Base-by-base conservation (phyloP, 2,329 filamentous ascomycete genomes). In the Monosporascus sp. region DNA sequence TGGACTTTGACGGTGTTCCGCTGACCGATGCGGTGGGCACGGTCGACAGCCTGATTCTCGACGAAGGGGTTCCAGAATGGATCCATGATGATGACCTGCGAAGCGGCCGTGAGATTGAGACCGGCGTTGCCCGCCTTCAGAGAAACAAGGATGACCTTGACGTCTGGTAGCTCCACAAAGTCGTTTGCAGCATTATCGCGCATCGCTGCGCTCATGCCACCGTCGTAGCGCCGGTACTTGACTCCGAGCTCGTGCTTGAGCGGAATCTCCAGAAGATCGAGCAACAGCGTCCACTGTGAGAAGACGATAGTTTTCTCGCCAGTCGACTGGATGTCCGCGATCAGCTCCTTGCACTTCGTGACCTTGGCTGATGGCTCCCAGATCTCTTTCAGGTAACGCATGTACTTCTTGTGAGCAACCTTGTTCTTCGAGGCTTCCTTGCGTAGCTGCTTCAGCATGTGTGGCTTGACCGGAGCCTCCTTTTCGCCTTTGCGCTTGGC, bases 51-150 rank as follows among this genome's bases (percentile, higher is more conserved):
- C 71, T 97, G 92, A 70, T 91, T 90, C 72, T 96, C 92, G 48
- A 95, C 88, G 66, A 88, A 96, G 0, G 91, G 92, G 58, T 96
- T 97, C 90, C 91, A 96, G 73, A 95, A 96, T 0, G 91, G 91
- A 66, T 96, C 91, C 65, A 96, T 84, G 58, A 96, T 88, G 68
- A 97, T 90, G 60, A 96, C 89, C 58, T 91, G 87, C 1, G 86
- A 90, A 0, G 91, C 92, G 19, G 85, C 83, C 40, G 88, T 89
- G 22, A 97, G 78, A 65, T 97, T 97, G 46, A 97, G 80, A 1
- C 92, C 92, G 0, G 91, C 85, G 62, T 93, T 93, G 37, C 89
- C 89, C 1, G 89, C 89, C 63, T 89, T 90, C 48, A 93, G 76
- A 1, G 87, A 91, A 2, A 92, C 82, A 3, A 94, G 77, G 79